Evolutionary conservation across 2,329 filamentous ascomycete species (phyloP).

Genomic region (Aspergillus luchuensis): DNA sequence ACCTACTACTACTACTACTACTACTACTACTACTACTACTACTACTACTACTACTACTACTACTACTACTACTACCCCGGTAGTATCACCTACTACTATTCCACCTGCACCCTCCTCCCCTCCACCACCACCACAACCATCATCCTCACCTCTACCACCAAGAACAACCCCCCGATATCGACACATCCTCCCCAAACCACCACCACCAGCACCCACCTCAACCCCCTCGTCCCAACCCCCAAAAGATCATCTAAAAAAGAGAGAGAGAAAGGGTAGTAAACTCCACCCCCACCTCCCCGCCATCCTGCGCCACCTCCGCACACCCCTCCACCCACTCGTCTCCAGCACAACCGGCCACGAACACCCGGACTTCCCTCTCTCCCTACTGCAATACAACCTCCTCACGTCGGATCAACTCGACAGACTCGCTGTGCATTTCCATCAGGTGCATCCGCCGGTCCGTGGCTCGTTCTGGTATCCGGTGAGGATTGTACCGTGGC

Average conservation of each 20-base stretch:
- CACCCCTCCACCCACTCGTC: slow-evolving; percentile 39
- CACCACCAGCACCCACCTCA: slow-evolving; percentile 24
- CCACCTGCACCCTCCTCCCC: background rate
- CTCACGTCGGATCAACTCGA: slow-evolving; percentile 46
- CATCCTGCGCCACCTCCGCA: slow-evolving; percentile 32
- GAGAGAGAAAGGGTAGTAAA: too few species aligned
- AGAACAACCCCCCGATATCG: too few species aligned
- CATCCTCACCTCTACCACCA: background rate
- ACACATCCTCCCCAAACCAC: slow-evolving; percentile 17
- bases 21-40: too few species aligned
- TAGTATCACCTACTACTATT: too few species aligned
- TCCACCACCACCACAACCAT: background rate
- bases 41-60: too few species aligned
- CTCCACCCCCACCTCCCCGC: slow-evolving; percentile 13
- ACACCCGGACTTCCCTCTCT: slow-evolving; percentile 43
- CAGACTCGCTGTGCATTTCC: slow-evolving; percentile 44
- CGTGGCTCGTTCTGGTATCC: slow-evolving; percentile 40
- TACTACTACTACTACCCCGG: too few species aligned
- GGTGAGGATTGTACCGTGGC: slow-evolving; percentile 32
- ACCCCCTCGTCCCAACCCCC: too few species aligned
- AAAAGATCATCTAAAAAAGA: too few species aligned
- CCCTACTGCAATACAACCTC: slow-evolving; percentile 43
- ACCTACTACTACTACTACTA: too few species aligned
- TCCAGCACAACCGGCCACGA: slow-evolving; percentile 37
- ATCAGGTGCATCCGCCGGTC: slow-evolving; percentile 43